phyloP scores from a whole-genome alignment of 352 stramenopile species.

The Phytophthora vignae region DNA sequence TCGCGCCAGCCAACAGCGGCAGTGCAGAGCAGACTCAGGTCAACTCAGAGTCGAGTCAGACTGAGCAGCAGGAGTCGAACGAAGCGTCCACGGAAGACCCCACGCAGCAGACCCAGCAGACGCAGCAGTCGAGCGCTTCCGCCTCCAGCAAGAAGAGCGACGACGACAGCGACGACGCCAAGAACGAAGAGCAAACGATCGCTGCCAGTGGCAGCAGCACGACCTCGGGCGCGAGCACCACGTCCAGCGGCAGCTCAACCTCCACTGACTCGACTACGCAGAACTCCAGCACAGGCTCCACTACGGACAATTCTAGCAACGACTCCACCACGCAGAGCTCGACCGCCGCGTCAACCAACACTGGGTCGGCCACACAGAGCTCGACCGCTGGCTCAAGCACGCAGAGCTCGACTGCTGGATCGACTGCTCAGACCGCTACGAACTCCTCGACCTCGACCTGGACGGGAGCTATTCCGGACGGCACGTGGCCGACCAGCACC shows the following conservation, averaged over 20 bases:
- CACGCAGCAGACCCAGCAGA: not conserved
- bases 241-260: not conserved
- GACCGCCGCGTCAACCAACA: no score
- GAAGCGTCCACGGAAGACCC: not conserved
- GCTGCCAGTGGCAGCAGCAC: not conserved
- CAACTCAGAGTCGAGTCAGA: not conserved
- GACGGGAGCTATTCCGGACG: not conserved
- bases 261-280: not conserved
- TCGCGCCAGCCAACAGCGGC: not conserved
- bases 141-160: constrained; percentile 7
- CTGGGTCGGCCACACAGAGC: not conserved
- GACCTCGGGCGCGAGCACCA: not conserved
- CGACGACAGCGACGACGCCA: constrained; percentile 1
- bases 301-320: not conserved
- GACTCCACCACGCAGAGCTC: not conserved
- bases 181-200: constrained; percentile 14
- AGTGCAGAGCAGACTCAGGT: not conserved
- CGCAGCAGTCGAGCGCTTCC: constrained; percentile 1
- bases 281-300: not conserved
- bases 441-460: not conserved
- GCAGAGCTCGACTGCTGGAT: not conserved
- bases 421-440: not conserved
- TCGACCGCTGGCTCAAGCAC: no score
- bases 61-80: not conserved
- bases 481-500: not conserved